These are phyloP conservation scores for Salix dunnii DNA, from an alignment of 345 rosid species.

Conservation along the genomic window DNA sequence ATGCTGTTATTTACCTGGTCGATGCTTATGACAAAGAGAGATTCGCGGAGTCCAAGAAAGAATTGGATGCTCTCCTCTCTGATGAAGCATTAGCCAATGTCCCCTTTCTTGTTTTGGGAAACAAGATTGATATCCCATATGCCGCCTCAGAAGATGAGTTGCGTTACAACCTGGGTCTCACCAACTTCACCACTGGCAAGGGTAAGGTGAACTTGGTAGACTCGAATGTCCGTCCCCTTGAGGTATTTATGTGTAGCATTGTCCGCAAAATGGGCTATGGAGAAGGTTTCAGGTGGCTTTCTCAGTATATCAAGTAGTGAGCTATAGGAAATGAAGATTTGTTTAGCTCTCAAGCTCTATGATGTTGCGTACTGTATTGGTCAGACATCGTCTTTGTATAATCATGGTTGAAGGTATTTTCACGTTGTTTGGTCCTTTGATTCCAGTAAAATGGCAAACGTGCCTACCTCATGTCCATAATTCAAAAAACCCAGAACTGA, in stretches of 20 bases:
- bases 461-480: neutral
- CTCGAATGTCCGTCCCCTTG: constrained; percentile 56
- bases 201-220: constrained; percentile 52
- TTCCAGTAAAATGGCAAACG: constrained; percentile 4
- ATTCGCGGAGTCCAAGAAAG: constrained; percentile 55
- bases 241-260: constrained; percentile 75
- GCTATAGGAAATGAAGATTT: neutral
- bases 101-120: constrained; percentile 62
- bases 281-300: constrained; percentile 73
- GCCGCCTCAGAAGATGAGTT: constrained; percentile 74
- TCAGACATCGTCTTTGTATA: constrained; percentile 8
- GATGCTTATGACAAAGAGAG: constrained; percentile 72
- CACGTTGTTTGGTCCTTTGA: neutral
- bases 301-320: constrained; percentile 62
- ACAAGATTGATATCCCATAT: constrained; percentile 67
- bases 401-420: constrained; percentile 9
- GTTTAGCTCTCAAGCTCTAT: neutral
- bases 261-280: constrained; percentile 79
- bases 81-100: constrained; percentile 59
- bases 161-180: constrained; percentile 59
- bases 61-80: constrained; percentile 59
- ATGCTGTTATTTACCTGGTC: constrained; percentile 71
- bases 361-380: constrained; percentile 23
- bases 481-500: neutral
- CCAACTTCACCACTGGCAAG: constrained; percentile 71